phyloP scores from a whole-genome alignment of 108 stramenopile genomes.

The Pseudonitzschia delicatissima region DNA sequence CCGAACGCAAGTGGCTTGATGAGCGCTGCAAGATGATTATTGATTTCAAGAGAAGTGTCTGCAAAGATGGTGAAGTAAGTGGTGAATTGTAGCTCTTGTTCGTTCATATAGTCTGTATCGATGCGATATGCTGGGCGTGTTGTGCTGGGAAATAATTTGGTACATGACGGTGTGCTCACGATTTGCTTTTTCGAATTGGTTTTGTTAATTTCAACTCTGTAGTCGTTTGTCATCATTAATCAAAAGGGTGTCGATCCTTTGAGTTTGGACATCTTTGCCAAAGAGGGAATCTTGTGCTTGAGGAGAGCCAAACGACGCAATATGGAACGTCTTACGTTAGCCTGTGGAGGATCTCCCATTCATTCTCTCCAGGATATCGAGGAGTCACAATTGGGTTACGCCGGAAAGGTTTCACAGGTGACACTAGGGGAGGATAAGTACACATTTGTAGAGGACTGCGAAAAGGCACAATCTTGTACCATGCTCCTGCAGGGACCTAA shows the following conservation, averaged over 20 bases:
- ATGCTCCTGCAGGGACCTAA: constrained; percentile 97
- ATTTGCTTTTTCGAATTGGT: neutral
- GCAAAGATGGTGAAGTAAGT: constrained; percentile 79
- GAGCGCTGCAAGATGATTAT: constrained; percentile 94
- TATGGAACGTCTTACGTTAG: constrained; percentile 98
- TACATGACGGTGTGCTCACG: neutral
- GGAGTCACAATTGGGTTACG: constrained; percentile 86
- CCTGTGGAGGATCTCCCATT: constrained; percentile 95
- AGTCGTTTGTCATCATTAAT: constrained; percentile 97
- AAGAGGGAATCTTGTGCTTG: constrained; percentile 97
- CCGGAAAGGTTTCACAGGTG: constrained; percentile 93
- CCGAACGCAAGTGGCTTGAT: constrained; percentile 97
- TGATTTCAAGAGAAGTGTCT: constrained; percentile 94
- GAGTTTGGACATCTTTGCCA: constrained; percentile 97
- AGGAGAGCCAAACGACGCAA: constrained; percentile 98
- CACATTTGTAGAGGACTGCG: constrained; percentile 98
- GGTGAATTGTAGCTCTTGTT: neutral
- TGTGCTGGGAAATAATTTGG: neutral
- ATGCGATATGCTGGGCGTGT: neutral
- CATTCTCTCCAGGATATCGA: constrained; percentile 94
- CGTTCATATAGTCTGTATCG: neutral
- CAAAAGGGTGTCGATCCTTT: constrained; percentile 99
- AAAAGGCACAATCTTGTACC: constrained; percentile 89
- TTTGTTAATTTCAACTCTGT: neutral
- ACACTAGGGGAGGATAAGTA: constrained; percentile 98